Percentiles rank a stretch among this genome's conserved stretches.
phyloP scores from a whole-genome alignment of 192 early-diverging fungal genomes.

The Coemansia sp. region DNA sequence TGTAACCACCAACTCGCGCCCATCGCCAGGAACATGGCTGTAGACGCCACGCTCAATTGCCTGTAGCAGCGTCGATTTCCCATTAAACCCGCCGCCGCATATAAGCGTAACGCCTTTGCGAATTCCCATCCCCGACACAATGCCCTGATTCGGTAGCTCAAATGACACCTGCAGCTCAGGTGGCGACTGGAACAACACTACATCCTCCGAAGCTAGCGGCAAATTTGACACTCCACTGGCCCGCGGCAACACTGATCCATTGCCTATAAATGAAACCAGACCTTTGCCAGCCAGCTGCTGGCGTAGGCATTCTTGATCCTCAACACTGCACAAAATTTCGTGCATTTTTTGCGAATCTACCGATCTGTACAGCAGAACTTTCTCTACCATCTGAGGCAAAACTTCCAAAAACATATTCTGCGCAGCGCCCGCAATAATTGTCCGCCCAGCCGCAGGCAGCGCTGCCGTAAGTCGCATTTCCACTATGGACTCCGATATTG shows the following conservation, averaged over 20 bases:
- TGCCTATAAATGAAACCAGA: constrained; percentile 51
- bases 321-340: constrained; percentile 41
- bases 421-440: constrained; percentile 43
- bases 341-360: constrained; percentile 22
- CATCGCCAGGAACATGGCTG: constrained; percentile 58
- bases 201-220: constrained; percentile 24
- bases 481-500: constrained; percentile 22
- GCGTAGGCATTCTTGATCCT: constrained; percentile 55
- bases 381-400: constrained; percentile 36
- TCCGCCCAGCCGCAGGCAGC: constrained; percentile 55
- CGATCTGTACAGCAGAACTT: constrained; percentile 24
- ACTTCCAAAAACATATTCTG: constrained; percentile 40
- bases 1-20: constrained; percentile 56
- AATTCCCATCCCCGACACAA: constrained; percentile 56
- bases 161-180: constrained; percentile 32
- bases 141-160: constrained; percentile 51
- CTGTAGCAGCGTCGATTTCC: constrained; percentile 60
- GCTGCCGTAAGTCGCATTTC: constrained; percentile 51
- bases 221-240: constrained; percentile 48
- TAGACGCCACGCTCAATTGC: constrained; percentile 57
- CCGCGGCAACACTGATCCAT: constrained; percentile 58
- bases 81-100: constrained; percentile 58
- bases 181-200: constrained; percentile 46
- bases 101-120: constrained; percentile 55
- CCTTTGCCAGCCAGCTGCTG: constrained; percentile 25